These are phyloP conservation scores for Talaromyces funiculosus DNA, from an alignment of 2,329 filamentous ascomycete species.

Conservation along the genomic window DNA sequence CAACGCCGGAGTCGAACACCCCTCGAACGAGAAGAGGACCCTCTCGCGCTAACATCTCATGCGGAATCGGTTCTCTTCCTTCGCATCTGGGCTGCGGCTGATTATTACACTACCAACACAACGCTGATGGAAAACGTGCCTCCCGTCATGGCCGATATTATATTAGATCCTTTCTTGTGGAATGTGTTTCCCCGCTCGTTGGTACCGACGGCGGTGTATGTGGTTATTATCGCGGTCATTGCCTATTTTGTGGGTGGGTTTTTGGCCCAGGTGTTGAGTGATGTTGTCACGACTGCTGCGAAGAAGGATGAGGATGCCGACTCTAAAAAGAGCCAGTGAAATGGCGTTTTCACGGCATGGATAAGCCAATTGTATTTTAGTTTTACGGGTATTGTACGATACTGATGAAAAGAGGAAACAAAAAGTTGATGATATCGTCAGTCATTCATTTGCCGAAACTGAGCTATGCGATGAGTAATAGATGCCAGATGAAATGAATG, in stretches of 20 bases:
- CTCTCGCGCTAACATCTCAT: constrained; percentile 2
- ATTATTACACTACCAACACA: constrained; percentile 73
- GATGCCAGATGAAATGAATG: background rate
- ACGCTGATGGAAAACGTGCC: constrained; percentile 70
- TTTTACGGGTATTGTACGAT: background rate
- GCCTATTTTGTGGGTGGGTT: constrained; percentile 44
- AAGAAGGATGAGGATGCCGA: background rate
- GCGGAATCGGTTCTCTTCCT: constrained; percentile 61
- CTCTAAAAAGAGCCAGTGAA: background rate
- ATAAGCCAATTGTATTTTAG: background rate
- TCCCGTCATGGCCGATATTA: constrained; percentile 69
- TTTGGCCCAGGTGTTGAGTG: constrained; percentile 23
- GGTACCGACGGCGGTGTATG: constrained; percentile 63
- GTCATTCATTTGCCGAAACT: background rate
- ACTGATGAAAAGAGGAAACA: background rate
- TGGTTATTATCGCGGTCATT: constrained; percentile 54
- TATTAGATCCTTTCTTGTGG: constrained; percentile 78
- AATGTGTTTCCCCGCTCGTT: constrained; percentile 77
- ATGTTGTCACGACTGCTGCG: constrained; percentile 14
- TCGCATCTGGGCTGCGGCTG: constrained; percentile 68
- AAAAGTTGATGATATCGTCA: background rate
- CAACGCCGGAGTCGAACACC: constrained; percentile 8
- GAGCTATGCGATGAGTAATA: background rate
- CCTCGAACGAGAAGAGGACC: background rate
- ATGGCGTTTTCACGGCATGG: background rate